Base-by-base conservation (phyloP, 306 rosid species). In the Acacia melanoxylon region DNA sequence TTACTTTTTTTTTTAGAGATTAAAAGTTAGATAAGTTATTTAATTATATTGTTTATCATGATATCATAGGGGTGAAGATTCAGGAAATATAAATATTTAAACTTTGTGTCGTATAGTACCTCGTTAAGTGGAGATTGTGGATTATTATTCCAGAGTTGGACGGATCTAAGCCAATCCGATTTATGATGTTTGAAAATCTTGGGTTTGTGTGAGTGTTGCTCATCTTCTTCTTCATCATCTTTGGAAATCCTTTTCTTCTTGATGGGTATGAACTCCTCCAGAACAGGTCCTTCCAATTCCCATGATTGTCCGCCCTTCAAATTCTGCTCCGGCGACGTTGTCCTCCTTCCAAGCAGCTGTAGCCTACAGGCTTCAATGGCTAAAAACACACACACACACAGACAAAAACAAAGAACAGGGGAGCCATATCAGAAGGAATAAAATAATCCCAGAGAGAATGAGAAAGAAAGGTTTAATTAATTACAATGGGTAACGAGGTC, bases 151-250 rank as follows among this genome's bases (percentile, higher is more conserved):
- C 99, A 93, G 11, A 93, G 83, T 89, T 91, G 99, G 83, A 89
- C 95, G 62, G 99, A 95, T 86, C 92, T 90, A 75, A 95, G 98
- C 99, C 99, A 95, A 72, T 95, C 99, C 2, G 89, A 84, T 82
- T 90, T 79, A 17, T 78, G 85, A 24, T 78, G 86, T 74, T 63
- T 80, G 2, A 78, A 67, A 76, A 51, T 61, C 52, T 74, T 86
- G 46, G 48, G 31, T 40, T 76, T 58, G 42, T 44, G 85, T 13
- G 87, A 87, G 75, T 88, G 88, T 24, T 85, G 86, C 42, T 86
- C 91, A 56, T 85, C 83, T 5, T 78, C 90, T 4, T 88, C 85
- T 3, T 75, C 61, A 2, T 54, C 61, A 0, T 51, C 68, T 0
- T 37, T 77, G 20, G 66, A 87, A 78, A 83, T 76, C 33, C 80